Conservation (phyloP, 1,284 basidiomycete genomes). For the Sporisorium reilianum region DNA sequence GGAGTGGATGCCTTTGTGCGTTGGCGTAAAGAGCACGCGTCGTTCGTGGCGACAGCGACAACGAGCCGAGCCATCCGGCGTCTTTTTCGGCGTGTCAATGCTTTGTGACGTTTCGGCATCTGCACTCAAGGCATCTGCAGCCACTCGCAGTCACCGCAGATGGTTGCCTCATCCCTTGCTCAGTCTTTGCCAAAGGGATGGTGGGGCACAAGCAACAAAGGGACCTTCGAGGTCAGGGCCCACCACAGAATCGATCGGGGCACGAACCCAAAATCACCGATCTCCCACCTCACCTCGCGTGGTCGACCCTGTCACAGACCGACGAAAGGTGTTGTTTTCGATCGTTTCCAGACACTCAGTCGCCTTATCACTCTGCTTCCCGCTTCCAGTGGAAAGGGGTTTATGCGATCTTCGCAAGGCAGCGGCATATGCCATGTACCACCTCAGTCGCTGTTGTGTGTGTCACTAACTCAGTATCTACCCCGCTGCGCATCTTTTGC, state of each 20-base stretch:
- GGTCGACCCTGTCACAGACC: too few species aligned
- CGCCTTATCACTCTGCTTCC: conserved; percentile 3
- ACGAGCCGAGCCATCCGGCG: too few species aligned
- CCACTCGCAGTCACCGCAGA: background rate
- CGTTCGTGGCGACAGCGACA: conserved; percentile 19
- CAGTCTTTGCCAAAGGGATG: background rate
- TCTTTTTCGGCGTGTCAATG: background rate
- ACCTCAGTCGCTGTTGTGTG: background rate
- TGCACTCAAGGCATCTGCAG: background rate
- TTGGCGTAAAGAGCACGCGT: conserved; percentile 16
- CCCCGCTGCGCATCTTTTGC: too few species aligned
- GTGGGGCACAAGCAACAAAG: conserved; percentile 1
- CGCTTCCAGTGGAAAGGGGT: background rate
- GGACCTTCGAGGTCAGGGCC: background rate
- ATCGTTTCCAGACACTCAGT: background rate
- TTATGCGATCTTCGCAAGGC: conserved; percentile 6
- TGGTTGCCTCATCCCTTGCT: background rate
- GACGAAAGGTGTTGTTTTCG: too few species aligned
- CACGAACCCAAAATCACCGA: background rate
- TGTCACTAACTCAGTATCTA: too few species aligned
- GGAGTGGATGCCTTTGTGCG: conserved; percentile 19
- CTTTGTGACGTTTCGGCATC: conserved; percentile 3
- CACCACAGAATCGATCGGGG: conserved; percentile 2
- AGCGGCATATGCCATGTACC: background rate
- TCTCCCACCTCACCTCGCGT: background rate